Conservation (phyloP, 108 stramenopile genomes). For the Skeletonema grethae region DNA sequence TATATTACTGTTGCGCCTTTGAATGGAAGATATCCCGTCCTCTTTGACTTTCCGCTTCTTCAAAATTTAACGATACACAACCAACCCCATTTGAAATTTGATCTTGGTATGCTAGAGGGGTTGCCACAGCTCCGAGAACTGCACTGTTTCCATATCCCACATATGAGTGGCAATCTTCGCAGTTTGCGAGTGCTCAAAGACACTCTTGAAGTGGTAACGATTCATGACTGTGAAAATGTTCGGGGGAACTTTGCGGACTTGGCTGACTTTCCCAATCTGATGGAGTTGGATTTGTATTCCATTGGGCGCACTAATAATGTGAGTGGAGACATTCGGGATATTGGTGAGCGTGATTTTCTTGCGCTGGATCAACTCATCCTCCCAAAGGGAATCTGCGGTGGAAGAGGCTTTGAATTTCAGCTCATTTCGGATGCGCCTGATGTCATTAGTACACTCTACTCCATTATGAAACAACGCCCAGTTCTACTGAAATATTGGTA, state of each 20-base stretch:
- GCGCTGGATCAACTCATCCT: background rate
- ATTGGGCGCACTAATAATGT: background rate
- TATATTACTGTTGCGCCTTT: background rate
- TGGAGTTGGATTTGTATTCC: constrained; percentile 6
- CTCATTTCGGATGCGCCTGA: background rate
- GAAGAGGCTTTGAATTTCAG: background rate
- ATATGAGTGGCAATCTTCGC: background rate
- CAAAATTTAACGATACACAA: background rate
- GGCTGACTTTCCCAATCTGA: constrained; percentile 11
- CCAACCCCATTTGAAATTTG: background rate
- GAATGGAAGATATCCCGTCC: background rate
- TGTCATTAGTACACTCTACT: background rate
- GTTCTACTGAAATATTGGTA: background rate
- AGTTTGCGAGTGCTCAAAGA: background rate
- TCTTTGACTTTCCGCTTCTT: background rate
- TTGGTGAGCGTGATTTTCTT: background rate
- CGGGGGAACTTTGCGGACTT: background rate
- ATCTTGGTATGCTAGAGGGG: constrained; percentile 13
- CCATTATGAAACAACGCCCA: no score
- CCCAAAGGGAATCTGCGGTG: background rate
- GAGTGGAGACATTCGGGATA: background rate
- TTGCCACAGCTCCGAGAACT: constrained; percentile 5
- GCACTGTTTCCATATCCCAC: no score
- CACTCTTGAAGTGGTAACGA: background rate
- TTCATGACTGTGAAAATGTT: no score